Evolutionary conservation across 23 red algal species (phyloP).

Genomic region (Gracilaria caudata): DNA sequence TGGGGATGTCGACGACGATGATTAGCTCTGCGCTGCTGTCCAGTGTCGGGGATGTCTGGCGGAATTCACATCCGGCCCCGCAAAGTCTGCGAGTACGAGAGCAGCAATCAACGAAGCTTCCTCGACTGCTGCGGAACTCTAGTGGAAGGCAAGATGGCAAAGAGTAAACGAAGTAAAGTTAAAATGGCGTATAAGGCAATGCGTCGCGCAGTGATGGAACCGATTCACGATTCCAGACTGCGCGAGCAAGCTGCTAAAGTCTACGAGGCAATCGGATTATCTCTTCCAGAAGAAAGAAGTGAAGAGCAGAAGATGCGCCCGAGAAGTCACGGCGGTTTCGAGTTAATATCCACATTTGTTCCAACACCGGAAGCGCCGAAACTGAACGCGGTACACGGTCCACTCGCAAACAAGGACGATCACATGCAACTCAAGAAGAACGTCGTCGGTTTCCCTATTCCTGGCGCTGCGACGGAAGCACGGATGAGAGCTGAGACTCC

Average conservation of each 20-base stretch:
- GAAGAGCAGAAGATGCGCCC: constrained; percentile 51
- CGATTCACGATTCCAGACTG: constrained; percentile 56
- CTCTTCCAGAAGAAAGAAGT: constrained; percentile 32
- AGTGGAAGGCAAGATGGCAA: constrained; percentile 28
- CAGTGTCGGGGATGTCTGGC: too few relatives aligned
- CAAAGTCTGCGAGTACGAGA: too few relatives aligned
- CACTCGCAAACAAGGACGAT: constrained; percentile 33
- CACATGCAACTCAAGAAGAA: constrained; percentile 16
- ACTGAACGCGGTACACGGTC: constrained; percentile 77
- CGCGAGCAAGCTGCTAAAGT: constrained; percentile 57
- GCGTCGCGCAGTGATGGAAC: constrained; percentile 68
- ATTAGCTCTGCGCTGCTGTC: too few relatives aligned
- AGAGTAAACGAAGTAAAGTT: constrained; percentile 75
- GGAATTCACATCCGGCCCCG: too few relatives aligned
- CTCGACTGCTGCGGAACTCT: neutral
- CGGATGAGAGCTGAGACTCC: constrained; percentile 44
- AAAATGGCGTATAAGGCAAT: constrained; percentile 79
- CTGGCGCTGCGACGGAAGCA: constrained; percentile 38
- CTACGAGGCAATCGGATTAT: constrained; percentile 59
- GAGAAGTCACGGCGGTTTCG: constrained; percentile 60
- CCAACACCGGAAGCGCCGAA: constrained; percentile 69
- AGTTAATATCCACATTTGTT: constrained; percentile 71
- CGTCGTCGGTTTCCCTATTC: constrained; percentile 53
- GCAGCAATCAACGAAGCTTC: too few relatives aligned
- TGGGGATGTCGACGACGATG: too few relatives aligned